Conservation (phyloP, 352 stramenopile genomes). For the Pythium aphanidermatum region DNA sequence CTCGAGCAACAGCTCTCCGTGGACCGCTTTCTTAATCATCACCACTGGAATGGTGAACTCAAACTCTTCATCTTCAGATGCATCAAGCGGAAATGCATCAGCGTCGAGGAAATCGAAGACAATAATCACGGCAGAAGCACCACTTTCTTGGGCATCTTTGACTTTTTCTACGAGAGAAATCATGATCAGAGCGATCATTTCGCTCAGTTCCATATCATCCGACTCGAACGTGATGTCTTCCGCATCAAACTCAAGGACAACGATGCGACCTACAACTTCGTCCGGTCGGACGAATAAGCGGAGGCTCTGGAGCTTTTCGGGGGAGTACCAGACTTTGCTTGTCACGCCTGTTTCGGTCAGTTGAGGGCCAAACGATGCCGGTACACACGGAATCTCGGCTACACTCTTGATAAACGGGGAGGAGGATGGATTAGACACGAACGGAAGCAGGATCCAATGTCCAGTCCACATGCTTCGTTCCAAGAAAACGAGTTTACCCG, state of each 20-base stretch:
- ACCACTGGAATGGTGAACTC: slow-evolving; percentile 57
- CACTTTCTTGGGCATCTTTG: slow-evolving; percentile 59
- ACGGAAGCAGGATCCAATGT: slow-evolving; percentile 37
- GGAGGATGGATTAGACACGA: slow-evolving; percentile 4
- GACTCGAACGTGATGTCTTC: slow-evolving; percentile 47
- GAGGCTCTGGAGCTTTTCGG: slow-evolving; percentile 51
- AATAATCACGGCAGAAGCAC: slow-evolving; percentile 44
- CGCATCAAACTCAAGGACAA: slow-evolving; percentile 66
- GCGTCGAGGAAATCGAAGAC: slow-evolving; percentile 70
- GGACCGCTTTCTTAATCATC: slow-evolving; percentile 51
- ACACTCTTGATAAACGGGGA: slow-evolving; percentile 8
- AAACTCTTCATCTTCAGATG: slow-evolving; percentile 42
- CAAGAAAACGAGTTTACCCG: slow-evolving; percentile 46
- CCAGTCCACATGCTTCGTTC: slow-evolving; percentile 51
- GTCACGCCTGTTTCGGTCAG: slow-evolving; percentile 29
- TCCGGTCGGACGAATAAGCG: slow-evolving; percentile 61
- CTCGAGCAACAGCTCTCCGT: slow-evolving; percentile 51
- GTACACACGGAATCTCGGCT: slow-evolving; percentile 53
- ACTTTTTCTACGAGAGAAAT: slow-evolving; percentile 60
- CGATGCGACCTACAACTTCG: slow-evolving; percentile 52
- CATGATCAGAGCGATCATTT: slow-evolving; percentile 64
- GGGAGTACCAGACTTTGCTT: slow-evolving; percentile 56
- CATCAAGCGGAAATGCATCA: slow-evolving; percentile 54
- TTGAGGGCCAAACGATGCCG: slow-evolving; percentile 42
- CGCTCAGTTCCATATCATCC: slow-evolving; percentile 44